These are phyloP conservation scores for Yamadazyma pseudoaaseri DNA, from an alignment of 1,139 yeast genomes.

Conservation along the genomic window DNA sequence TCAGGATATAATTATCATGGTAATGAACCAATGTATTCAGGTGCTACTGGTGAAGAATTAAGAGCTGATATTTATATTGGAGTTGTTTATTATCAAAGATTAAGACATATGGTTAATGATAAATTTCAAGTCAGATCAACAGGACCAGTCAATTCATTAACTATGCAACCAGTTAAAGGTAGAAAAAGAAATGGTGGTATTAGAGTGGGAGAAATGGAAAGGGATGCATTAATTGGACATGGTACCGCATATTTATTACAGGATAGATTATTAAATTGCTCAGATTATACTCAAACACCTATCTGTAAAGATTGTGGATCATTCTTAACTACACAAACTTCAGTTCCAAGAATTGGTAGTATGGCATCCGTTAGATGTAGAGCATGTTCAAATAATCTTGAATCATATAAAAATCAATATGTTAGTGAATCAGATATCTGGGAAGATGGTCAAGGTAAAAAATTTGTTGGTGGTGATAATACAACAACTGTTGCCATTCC, in stretches of 20 bases:
- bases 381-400: conserved; percentile 76
- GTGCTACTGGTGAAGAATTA: conserved; percentile 97
- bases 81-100: conserved; percentile 94
- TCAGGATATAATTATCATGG: conserved; percentile 98
- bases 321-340: conserved; percentile 79
- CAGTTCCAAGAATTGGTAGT: conserved; percentile 89
- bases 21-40: conserved; percentile 98
- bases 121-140: conserved; percentile 99
- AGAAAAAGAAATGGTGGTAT: conserved; percentile 99
- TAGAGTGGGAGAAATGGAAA: conserved; percentile 99
- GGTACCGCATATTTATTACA: conserved; percentile 97
- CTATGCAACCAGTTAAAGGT: conserved; percentile 99
- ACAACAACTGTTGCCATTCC: conserved; percentile 97
- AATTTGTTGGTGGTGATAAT: conserved; percentile 87
- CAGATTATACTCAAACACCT: conserved; percentile 91
- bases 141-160: conserved; percentile 94
- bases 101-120: conserved; percentile 99
- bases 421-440: conserved; percentile 79
- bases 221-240: conserved; percentile 98
- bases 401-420: conserved; percentile 40
- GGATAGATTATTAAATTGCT: conserved; percentile 91
- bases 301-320: conserved; percentile 95
- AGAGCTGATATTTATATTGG: conserved; percentile 96
- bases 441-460: conserved; percentile 97
- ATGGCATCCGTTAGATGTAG: conserved; percentile 82